These are phyloP conservation scores for Phytophthora hibernalis DNA, from an alignment of 352 stramenopile genomes.

Conservation along the genomic window DNA sequence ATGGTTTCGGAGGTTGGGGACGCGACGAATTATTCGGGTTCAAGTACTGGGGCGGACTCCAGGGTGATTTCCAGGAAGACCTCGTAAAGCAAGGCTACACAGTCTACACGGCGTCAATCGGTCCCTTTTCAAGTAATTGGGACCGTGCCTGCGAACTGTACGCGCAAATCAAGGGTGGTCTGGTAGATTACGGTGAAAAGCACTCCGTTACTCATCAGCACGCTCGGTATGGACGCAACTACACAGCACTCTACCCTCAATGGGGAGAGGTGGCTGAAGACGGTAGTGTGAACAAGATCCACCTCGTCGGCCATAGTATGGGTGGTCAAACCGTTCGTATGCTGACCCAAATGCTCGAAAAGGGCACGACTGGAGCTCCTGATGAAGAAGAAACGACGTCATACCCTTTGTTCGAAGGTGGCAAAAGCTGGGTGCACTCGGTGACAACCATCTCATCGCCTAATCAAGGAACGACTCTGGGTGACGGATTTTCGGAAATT, in stretches of 20 bases:
- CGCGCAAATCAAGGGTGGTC: constrained; percentile 57
- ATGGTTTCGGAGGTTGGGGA: constrained; percentile 48
- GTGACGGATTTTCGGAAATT: constrained; percentile 40
- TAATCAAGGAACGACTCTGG: constrained; percentile 52
- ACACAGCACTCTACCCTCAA: constrained; percentile 51
- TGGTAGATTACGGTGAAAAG: constrained; percentile 48
- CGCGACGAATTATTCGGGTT: constrained; percentile 38
- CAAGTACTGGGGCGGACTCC: constrained; percentile 49
- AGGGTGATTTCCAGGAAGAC: constrained; percentile 44
- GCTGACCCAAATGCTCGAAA: constrained; percentile 58
- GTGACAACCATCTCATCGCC: constrained; percentile 56
- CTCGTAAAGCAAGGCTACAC: constrained; percentile 41
- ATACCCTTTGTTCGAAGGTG: constrained; percentile 45
- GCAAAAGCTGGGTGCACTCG: constrained; percentile 58
- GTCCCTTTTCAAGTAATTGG: constrained; percentile 58
- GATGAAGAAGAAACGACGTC: constrained; percentile 27
- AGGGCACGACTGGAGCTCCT: constrained; percentile 43
- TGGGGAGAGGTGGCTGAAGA: constrained; percentile 47
- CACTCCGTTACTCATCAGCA: constrained; percentile 39
- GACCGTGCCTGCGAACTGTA: constrained; percentile 60
- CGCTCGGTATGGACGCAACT: constrained; percentile 38
- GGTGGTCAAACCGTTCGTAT: constrained; percentile 69
- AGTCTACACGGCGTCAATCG: constrained; percentile 47
- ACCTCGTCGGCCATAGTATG: constrained; percentile 74
- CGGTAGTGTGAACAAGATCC: constrained; percentile 55